Evolutionary conservation across 129 eudicot genomes (phyloP), one percentile per base, ranked within the genome.

Genomic region (Ambrosia trifida): DNA sequence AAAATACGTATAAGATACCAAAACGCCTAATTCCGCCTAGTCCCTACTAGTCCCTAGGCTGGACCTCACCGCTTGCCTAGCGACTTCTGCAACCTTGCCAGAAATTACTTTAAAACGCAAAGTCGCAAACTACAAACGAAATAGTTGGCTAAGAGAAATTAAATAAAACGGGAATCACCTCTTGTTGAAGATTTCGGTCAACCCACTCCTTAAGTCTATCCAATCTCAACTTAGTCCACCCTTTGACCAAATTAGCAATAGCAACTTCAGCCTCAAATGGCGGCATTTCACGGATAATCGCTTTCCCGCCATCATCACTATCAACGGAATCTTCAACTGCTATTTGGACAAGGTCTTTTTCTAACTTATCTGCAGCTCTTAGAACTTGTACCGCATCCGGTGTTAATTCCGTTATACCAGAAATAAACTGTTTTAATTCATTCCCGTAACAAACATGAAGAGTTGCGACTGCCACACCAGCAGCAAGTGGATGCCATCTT

Each of bases 281-380:
- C 33, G 99, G 99, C 99, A 95, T 95, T 75, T 95, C 99, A 28
- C 97, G 90, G 17, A 95, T 95, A 24, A 95, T 84, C 74, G 88
- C 99, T 77, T 95, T 95, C 66, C 97, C 99, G 49, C 99, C 99
- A 84, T 95, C 99, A 62, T 95, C 97, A 76, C 97, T 90, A 43
- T 95, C 97, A 20, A 95, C 99, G 6, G 99, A 87, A 79, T 95
- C 99, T 85, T 90, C 97, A 64, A 95, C 99, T 47, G 97, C 99
- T 62, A 88, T 95, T 62, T 73, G 88, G 52, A 95, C 99, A 59
- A 95, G 91, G 73, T 95, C 99, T 77, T 95, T 83, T 80, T 95
- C 99, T 49, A 95, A 73, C 81, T 95, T 90, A 74, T 95, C 97
- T 35, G 99, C 99, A 24, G 99, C 96, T 86, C 96, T 81, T 54